phyloP scores from a whole-genome alignment of 2,329 filamentous ascomycete species.

The Kalmusia sp. region DNA sequence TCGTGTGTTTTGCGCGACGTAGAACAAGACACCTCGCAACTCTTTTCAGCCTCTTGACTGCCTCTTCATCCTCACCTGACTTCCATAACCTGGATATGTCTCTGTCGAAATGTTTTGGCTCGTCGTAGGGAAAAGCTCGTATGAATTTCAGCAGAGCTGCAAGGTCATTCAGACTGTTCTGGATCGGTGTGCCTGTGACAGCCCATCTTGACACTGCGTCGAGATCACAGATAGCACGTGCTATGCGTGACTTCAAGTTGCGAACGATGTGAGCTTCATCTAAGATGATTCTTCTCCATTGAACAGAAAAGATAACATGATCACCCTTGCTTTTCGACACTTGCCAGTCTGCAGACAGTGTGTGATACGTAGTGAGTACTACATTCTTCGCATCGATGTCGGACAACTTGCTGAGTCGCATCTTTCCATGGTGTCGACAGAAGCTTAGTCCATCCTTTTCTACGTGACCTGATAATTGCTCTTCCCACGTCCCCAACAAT shows the following conservation, averaged over 20 bases:
- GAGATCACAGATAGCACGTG: slow-evolving; percentile 28
- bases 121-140: slow-evolving; percentile 50
- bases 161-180: slow-evolving; percentile 56
- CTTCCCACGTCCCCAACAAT: slow-evolving; percentile 18
- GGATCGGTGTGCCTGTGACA: slow-evolving; percentile 59
- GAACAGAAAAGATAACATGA: slow-evolving; percentile 26
- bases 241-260: slow-evolving; percentile 43
- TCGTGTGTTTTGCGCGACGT: slow-evolving; percentile 47
- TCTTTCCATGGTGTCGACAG: slow-evolving; percentile 20
- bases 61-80: slow-evolving; percentile 43
- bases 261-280: slow-evolving; percentile 59
- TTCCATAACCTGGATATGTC: slow-evolving; percentile 53
- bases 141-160: slow-evolving; percentile 54
- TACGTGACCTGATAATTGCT: slow-evolving; percentile 16
- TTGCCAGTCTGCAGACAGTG: slow-evolving; percentile 19
- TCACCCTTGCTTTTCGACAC: background rate
- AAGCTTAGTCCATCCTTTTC: slow-evolving; percentile 2
- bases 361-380: slow-evolving; percentile 26
- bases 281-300: slow-evolving; percentile 54
- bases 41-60: slow-evolving; percentile 49
- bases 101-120: slow-evolving; percentile 47
- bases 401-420: background rate
- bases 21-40: slow-evolving; percentile 51
- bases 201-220: slow-evolving; percentile 52
- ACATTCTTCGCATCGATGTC: slow-evolving; percentile 11